Evolutionary conservation across 164 flowering plant genomes (phyloP).

Genomic region (Magnolia sinica): DNA sequence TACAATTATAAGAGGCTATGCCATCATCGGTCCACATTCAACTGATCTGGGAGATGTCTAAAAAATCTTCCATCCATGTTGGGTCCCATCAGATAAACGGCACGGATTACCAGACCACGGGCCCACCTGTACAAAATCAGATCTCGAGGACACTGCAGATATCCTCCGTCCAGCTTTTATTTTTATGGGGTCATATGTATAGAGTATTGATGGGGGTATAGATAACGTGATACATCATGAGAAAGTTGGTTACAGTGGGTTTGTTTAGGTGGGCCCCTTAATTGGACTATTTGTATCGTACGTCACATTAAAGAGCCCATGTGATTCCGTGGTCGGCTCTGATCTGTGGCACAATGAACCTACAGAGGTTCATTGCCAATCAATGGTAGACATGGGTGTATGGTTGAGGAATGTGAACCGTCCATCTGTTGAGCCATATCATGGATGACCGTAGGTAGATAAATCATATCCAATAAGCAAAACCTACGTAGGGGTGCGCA

Average conservation of each 20-base stretch:
- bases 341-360: not conserved
- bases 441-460: no score
- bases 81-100: not conserved
- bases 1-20: no score
- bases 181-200: not conserved
- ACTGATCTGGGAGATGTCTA: not conserved
- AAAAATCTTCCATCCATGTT: not conserved
- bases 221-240: not conserved
- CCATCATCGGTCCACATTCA: no score
- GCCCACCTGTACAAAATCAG: not conserved
- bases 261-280: not conserved
- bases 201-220: not conserved
- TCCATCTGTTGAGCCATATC: no score
- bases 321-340: not conserved
- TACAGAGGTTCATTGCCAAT: not conserved
- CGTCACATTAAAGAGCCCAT: not conserved
- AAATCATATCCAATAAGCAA: no score
- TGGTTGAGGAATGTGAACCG: no score
- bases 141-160: not conserved
- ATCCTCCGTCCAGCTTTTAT: no score
- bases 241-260: conserved; percentile 5
- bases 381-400: not conserved
- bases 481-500: no score
- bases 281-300: not conserved
- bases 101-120: not conserved